Base-by-base conservation (phyloP, 2,329 filamentous ascomycete species). In the Triangularia setosa region DNA sequence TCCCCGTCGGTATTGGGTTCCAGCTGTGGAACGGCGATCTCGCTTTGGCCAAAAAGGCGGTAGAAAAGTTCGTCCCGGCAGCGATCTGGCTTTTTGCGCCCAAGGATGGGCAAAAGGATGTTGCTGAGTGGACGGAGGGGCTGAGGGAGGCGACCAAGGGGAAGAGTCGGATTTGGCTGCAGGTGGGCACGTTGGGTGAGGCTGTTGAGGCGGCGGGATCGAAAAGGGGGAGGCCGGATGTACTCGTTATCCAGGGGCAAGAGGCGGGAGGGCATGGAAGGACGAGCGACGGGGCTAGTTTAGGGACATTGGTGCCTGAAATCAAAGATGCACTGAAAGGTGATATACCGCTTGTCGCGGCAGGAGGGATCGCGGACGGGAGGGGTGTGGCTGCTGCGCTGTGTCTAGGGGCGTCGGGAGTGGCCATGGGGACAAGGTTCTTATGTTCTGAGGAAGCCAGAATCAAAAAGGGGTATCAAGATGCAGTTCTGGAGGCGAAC, bases 351-450 rank as follows among this genome's bases (percentile, higher is more conserved):
- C 66, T 86, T 0, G 64, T 86, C 14, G 83, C 83, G 1, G 82
- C 83, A 0, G 84, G 84, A 2, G 83, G 83, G 0, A 80, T 86
- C 25, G 75, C 77, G 0, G 83, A 86, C 64, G 83, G 82, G 0
- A 74, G 83, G 21, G 83, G 83, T 0, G 75, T 80, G 0, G 80
- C 80, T 6, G 83, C 83, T 0, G 80, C 81, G 1, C 72, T 85
- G 12, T 73, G 77, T 1, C 75, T 86, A 0, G 84, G 85, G 0
- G 83, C 84, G 0, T 73, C 76, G 0, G 88, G 84, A 0, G 79
- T 82, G 0, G 84, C 80, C 0, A 80, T 91, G 78, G 89, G 89
- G 0, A 90, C 88, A 0, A 79, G 87, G 7, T 87, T 89, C 63
- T 79, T 90, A 0, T 86, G 85, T 0, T 70, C 77, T 0, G 70